Evolutionary conservation across 495 filamentous ascomycete genomes (phyloP).

Genomic region (Stereocaulon alpinum): DNA sequence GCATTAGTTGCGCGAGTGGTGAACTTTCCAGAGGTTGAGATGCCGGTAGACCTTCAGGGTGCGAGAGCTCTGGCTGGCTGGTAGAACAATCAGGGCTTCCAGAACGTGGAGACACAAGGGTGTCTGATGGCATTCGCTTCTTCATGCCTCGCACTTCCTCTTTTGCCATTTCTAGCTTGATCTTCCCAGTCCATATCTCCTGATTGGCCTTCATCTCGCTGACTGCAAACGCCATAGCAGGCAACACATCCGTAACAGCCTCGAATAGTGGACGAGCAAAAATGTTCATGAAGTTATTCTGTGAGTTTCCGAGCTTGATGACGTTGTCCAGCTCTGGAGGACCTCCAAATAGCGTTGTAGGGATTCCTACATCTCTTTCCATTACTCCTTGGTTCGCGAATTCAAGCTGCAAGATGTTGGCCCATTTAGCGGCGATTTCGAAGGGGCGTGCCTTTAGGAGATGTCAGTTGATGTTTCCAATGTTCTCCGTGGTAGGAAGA

Average conservation of each 20-base stretch:
- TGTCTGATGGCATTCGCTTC: slow-evolving; percentile 5
- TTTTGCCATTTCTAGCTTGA: slow-evolving; percentile 13
- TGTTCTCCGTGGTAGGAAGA: slow-evolving; percentile 12
- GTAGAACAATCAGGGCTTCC: slow-evolving; percentile 17
- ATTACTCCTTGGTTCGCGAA: slow-evolving; percentile 87
- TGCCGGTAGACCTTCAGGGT: slow-evolving; percentile 24
- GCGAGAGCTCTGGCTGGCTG: slow-evolving; percentile 23
- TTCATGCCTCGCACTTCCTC: not conserved
- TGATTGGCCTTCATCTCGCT: slow-evolving; percentile 71
- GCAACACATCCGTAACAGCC: slow-evolving; percentile 71
- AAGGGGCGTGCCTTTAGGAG: slow-evolving; percentile 62
- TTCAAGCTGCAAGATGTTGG: slow-evolving; percentile 81
- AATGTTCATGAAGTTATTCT: slow-evolving; percentile 91
- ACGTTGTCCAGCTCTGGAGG: slow-evolving; percentile 73
- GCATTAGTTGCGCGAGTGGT: slow-evolving; percentile 5
- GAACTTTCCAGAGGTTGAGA: slow-evolving; percentile 18
- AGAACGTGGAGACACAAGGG: slow-evolving; percentile 20
- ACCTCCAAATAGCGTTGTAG: slow-evolving; percentile 72
- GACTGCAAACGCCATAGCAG: slow-evolving; percentile 70
- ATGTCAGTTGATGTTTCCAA: slow-evolving; percentile 22
- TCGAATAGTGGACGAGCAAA: slow-evolving; percentile 89
- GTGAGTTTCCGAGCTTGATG: slow-evolving; percentile 71
- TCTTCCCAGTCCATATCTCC: slow-evolving; percentile 48
- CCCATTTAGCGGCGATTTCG: slow-evolving; percentile 75
- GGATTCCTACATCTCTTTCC: slow-evolving; percentile 78